Evolutionary conservation across 257 asterid genomes (phyloP), one percentile per base, ranked within the genome.

Genomic region (Avicennia marina): DNA sequence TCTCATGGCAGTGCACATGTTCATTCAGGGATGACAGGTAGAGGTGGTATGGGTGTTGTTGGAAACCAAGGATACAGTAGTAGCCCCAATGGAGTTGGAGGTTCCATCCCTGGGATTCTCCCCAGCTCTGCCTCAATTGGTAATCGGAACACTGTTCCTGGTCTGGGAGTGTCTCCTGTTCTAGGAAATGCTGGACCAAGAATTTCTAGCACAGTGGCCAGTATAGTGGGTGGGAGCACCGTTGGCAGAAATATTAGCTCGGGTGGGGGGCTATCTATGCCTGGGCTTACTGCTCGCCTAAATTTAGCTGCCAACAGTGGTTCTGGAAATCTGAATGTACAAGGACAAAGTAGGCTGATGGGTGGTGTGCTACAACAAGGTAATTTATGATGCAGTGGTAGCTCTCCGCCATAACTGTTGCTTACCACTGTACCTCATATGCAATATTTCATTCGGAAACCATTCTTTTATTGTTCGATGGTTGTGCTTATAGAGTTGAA

Each of bases 321-420:
- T 65, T 81, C 96, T 54, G 98, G 96, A 71, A 90, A 79, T 73
- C 53, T 85, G 61, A 89, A 82, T 71, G 77, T 83, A 66, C 95
- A 81, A 61, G 98, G 95, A 56, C 95, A 78, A 62, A 83, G 78
- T 76, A 81, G 96, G 81, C 72, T 90, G 62, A 80, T 81, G 91
- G 80, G 85, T 56, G 81, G 94, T 57, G 69, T 84, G 72, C 89
- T 90, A 68, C 98, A 87, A 79, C 98, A 90, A 85, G 96, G 98
- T 87, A 78, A 68, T 24, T 40, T 33, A 21, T 29, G 25, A 64
- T 33, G 45, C 33, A 29, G 17, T 75, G 36, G 45, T 22, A 53
- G 25, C 43, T 52, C 45, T 41, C 43, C 68, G 62, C 68, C 32
- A 40, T 42, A 46, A 40, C 31, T 20, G 22, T 29, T 11, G 22